A percentile compares a stretch with the other conserved stretches of the same genome.
Evolutionary conservation across 768 basidiomycete genomes (phyloP).

Genomic region (Lyophyllum atratum): DNA sequence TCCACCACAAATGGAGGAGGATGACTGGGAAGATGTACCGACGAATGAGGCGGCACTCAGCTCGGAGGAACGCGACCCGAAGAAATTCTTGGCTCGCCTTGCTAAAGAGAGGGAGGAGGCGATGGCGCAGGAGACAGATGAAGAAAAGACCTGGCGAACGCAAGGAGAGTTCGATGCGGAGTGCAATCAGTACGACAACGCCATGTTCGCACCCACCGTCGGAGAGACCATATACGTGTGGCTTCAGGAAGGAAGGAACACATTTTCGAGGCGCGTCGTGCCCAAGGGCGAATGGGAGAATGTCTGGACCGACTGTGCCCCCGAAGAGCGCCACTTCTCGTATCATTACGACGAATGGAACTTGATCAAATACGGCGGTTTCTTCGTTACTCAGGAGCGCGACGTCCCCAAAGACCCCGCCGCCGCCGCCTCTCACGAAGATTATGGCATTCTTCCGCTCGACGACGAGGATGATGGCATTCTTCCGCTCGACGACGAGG

Average conservation of each 20-base stretch:
- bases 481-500: too few species aligned
- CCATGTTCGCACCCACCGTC: background rate
- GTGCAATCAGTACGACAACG: background rate
- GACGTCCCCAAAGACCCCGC: too few species aligned
- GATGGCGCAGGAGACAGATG: background rate
- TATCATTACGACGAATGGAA: background rate
- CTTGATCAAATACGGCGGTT: background rate
- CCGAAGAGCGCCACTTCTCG: constrained; percentile 1
- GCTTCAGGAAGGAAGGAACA: background rate
- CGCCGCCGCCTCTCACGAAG: background rate
- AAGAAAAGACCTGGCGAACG: background rate
- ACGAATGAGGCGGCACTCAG: too few species aligned
- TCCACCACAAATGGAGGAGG: too few species aligned
- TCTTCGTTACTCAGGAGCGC: background rate
- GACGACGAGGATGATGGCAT: background rate
- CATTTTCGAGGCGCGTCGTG: background rate
- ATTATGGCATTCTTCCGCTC: background rate
- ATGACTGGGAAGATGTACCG: background rate
- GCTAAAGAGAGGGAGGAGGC: background rate
- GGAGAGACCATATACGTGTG: background rate
- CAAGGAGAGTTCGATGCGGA: background rate
- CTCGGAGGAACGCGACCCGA: background rate
- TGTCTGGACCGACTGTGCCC: background rate
- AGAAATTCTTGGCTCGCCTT: background rate
- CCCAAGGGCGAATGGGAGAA: background rate